phyloP scores from a whole-genome alignment of 2,329 filamentous ascomycete species.

The Hypomyces rosellus region DNA sequence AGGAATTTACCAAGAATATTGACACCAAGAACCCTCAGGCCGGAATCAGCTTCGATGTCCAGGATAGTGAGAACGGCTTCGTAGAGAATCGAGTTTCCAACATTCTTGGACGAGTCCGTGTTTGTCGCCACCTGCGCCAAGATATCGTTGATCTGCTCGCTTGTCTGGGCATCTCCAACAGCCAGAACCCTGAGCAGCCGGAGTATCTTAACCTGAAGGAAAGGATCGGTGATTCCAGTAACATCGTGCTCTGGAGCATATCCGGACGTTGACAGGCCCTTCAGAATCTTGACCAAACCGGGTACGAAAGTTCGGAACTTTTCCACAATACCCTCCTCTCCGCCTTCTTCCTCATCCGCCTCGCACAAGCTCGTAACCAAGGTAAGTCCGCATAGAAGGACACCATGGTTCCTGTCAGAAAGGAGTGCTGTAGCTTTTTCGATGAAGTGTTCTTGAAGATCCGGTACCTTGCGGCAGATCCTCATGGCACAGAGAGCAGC shows the following conservation, averaged over 20 bases:
- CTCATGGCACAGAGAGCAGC: conserved; percentile 98
- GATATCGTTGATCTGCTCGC: conserved; percentile 98
- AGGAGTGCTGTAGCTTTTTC: conserved; percentile 87
- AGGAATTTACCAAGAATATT: conserved; percentile 98
- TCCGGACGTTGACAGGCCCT: conserved; percentile 86
- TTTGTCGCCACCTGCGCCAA: conserved; percentile 96
- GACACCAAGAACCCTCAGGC: conserved; percentile 86
- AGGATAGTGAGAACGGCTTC: conserved; percentile 95
- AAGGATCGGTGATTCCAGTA: conserved; percentile 95
- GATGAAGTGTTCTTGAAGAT: conserved; percentile 92
- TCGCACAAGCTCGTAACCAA: conserved; percentile 89
- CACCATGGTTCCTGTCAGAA: conserved; percentile 91
- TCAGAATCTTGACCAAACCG: conserved; percentile 80
- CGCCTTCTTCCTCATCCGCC: conserved; percentile 85
- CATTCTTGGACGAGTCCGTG: conserved; percentile 96
- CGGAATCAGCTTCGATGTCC: conserved; percentile 96
- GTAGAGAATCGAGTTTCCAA: conserved; percentile 96
- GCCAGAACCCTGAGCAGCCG: conserved; percentile 79
- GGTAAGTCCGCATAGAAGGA: conserved; percentile 86
- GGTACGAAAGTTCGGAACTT: conserved; percentile 85
- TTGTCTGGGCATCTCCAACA: conserved; percentile 77
- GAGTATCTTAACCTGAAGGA: conserved; percentile 94
- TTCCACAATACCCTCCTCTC: conserved; percentile 83
- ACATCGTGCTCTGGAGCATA: conserved; percentile 98
- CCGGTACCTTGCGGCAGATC: conserved; percentile 96